Conservation (phyloP, 495 filamentous ascomycete genomes). For the Poronia punctata region DNA sequence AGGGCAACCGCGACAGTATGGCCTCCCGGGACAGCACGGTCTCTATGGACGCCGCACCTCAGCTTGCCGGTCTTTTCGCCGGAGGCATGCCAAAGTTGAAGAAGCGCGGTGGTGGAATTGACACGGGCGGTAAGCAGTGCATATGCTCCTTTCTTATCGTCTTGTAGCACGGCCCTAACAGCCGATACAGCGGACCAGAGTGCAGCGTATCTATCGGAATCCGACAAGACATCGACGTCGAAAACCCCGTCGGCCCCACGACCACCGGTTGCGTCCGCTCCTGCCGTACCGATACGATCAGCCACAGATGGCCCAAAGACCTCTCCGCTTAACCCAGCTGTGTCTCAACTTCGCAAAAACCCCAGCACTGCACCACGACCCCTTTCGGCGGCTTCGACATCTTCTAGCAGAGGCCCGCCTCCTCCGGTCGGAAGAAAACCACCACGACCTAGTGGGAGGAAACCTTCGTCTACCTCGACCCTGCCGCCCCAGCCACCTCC, state of each 20-base stretch:
- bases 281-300: conserved; percentile 51
- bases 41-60: conserved; percentile 56
- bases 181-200: conserved; percentile 52
- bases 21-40: conserved; percentile 37
- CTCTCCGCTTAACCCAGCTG: conserved; percentile 29
- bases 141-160: not conserved
- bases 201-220: conserved; percentile 73
- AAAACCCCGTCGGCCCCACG: conserved; percentile 58
- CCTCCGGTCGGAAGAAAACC: conserved; percentile 61
- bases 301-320: conserved; percentile 13
- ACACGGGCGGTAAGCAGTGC: conserved; percentile 62
- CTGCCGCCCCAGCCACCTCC: conserved; percentile 38
- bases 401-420: conserved; percentile 42
- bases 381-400: conserved; percentile 39
- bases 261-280: conserved; percentile 52
- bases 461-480: conserved; percentile 45
- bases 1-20: conserved; percentile 38
- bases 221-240: conserved; percentile 58
- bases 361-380: conserved; percentile 48
- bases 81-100: conserved; percentile 93
- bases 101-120: conserved; percentile 76
- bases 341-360: conserved; percentile 56
- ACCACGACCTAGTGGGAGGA: conserved; percentile 60
- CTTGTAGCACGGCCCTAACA: conserved; percentile 27
- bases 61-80: conserved; percentile 83